Percentiles rank a stretch among this genome's conserved stretches.
Evolutionary conservation across 2,329 filamentous ascomycete species (phyloP).

Genomic region (Pestalotiopsis sp.): DNA sequence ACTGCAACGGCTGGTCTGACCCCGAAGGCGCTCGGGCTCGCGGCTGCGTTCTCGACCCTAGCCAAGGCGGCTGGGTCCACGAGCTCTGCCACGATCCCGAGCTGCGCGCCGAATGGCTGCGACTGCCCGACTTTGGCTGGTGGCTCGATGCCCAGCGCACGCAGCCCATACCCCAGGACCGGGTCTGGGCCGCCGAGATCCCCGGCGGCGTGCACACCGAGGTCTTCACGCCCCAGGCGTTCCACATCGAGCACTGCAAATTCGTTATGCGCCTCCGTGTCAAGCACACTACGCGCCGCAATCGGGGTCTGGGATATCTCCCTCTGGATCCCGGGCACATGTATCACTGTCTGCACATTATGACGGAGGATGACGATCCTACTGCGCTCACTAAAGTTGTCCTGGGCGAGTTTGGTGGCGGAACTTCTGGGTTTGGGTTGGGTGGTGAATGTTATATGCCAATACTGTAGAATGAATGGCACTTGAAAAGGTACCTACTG

Average conservation of each 20-base stretch:
- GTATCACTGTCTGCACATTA: background rate
- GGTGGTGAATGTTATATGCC: background rate
- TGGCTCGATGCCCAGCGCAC: background rate
- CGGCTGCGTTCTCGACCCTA: background rate
- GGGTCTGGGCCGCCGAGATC: background rate
- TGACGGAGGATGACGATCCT: background rate
- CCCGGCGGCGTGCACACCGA: background rate
- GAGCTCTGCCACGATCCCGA: background rate
- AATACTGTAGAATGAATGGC: background rate
- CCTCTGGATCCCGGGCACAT: background rate
- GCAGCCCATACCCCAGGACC: background rate
- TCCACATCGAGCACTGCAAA: background rate
- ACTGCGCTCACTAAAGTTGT: background rate
- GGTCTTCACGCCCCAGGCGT: background rate
- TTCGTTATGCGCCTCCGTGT: background rate
- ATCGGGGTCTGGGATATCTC: background rate
- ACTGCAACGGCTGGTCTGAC: slow-evolving; percentile 2
- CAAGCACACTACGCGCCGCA: background rate
- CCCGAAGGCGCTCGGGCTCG: background rate
- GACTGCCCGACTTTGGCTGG: background rate
- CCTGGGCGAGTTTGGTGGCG: background rate
- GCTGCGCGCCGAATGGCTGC: background rate
- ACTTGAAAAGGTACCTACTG: background rate
- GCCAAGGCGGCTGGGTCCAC: background rate
- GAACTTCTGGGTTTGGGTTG: background rate